Evolutionary conservation across 1,284 basidiomycete genomes (phyloP), one percentile per base, ranked within the genome.

Genomic region (Apiotrichum siamense): DNA sequence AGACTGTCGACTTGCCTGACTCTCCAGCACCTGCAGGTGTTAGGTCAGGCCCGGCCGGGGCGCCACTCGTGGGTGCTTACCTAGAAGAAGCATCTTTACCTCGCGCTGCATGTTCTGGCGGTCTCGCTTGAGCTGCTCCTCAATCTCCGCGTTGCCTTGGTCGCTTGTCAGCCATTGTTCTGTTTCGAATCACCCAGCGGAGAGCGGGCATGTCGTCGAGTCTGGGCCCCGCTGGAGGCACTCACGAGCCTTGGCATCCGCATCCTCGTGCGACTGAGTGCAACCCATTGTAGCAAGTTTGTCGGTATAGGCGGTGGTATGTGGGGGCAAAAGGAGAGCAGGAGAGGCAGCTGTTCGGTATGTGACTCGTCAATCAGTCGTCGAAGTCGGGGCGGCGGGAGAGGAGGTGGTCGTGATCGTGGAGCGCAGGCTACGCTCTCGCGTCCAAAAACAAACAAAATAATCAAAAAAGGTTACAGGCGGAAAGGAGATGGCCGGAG

Each of bases 71-170:
- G 18, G 10, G 11, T 25, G 7, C 55, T 21, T 35, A 57, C 91
- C 91, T 39, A 94, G 78, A 52, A 94, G 72, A 63, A 72, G 58
- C 69, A 75, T 74, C 65, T 93, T 94, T 72, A 96, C 90, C 76
- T 94, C 91, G 71, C 93, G 94, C 80, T 88, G 87, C 50, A 91
- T 85, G 78, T 87, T 85, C 75, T 89, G 83, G 43, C 88, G 80
- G 77, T 97, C 93, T 63, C 85, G 81, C 79, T 90, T 93, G 64
- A 97, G 82, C 77, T 97, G 93, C 73, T 80, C 86, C 77, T 97
- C 93, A 67, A 97, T 97, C 79, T 91, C 90, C 66, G 92, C 89
- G 72, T 93, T 96, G 39, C 74, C 74, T 76, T 52, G 63, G 31
- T 25, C 23, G 43, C 18, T 21, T 13, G 25, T 47, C 26, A 36